Evolutionary conservation across 768 basidiomycete species (phyloP).

Genomic region (Rubroboletus satanas): DNA sequence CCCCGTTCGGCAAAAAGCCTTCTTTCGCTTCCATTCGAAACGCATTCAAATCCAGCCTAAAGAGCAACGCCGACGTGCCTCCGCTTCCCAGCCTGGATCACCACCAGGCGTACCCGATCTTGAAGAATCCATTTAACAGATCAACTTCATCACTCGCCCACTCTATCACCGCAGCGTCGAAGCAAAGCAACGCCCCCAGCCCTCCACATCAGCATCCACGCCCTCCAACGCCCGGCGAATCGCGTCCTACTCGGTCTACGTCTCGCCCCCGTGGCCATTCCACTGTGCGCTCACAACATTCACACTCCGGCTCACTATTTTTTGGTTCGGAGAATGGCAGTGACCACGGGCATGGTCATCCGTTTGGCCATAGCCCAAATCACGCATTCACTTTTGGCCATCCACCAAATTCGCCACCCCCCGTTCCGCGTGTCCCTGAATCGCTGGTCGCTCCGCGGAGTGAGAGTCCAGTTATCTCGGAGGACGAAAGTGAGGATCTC

Average conservation of each 20-base stretch:
- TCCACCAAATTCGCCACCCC: conserved; percentile 58
- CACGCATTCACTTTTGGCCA: conserved; percentile 25
- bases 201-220: conserved; percentile 47
- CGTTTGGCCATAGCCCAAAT: conserved; percentile 29
- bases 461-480: conserved; percentile 51
- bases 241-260: conserved; percentile 28
- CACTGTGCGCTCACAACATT: conserved; percentile 69
- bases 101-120: conserved; percentile 59
- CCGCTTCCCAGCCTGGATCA: conserved; percentile 70
- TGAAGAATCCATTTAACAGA: conserved; percentile 81
- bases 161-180: conserved; percentile 37
- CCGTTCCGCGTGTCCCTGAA: conserved; percentile 74
- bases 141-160: conserved; percentile 72
- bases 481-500: conserved; percentile 59
- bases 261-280: conserved; percentile 56
- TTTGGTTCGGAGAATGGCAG: conserved; percentile 69
- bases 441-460: conserved; percentile 48
- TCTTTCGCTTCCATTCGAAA: conserved; percentile 86
- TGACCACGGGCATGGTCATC: conserved; percentile 51
- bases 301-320: conserved; percentile 71
- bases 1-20: conserved; percentile 73
- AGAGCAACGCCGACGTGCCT: conserved; percentile 60
- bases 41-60: conserved; percentile 64
- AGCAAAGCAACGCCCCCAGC: conserved; percentile 42
- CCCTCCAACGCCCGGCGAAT: conserved; percentile 57